Evolutionary conservation across 2,329 filamentous ascomycete species (phyloP), one percentile per base, ranked within the genome.

Genomic region (Pyrenophora seminiperda): DNA sequence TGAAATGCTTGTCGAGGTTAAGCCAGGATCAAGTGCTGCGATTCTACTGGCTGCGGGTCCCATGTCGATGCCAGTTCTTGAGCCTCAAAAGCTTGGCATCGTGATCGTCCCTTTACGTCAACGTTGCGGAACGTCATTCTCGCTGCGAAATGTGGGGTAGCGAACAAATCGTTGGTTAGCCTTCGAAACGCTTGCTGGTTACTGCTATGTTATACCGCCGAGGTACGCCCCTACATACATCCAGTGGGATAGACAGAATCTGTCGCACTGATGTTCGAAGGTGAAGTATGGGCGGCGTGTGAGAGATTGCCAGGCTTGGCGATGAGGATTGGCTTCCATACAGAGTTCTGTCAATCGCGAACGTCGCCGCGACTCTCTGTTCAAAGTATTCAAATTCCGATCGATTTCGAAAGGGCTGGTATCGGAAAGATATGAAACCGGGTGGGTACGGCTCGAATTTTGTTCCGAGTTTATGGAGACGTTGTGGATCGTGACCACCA

Each of bases 1-100:
- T 32, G 30, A 24, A 50, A 48, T 41, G 44, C 49, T 52, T 48
- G 39, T 48, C 30, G 15, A 5, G 38, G 20, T 48, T 42, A 48
- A 52, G 44, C 43, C 37, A 42, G 18, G 4, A 3, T 2, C 14
- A 46, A 41, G 42, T 24, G 48, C 13, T 30, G 31, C 7, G n/a
- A 20, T 41, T 42, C 42, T 24, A 52, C 34, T 52, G 49, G 49
- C 31, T 36, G 27, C 44, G 49, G 48, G 19, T 11, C 11, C 11
- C 32, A 42, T 14, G 34, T 47, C 49, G 39, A 44, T 14, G 19
- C 7, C 33, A 24, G 33, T 30, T 17, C 32, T 48, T 48, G 38
- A 52, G 49, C 32, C 49, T 48, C 43, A 19, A 34, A 41, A 41
- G 31, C 49, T 51, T 47, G 38, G 27, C 39, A 15, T 20, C 15